Evolutionary conservation across 305 asterid genomes (phyloP), one percentile per base, ranked within the genome.

Genomic region (Andrographis paniculata): DNA sequence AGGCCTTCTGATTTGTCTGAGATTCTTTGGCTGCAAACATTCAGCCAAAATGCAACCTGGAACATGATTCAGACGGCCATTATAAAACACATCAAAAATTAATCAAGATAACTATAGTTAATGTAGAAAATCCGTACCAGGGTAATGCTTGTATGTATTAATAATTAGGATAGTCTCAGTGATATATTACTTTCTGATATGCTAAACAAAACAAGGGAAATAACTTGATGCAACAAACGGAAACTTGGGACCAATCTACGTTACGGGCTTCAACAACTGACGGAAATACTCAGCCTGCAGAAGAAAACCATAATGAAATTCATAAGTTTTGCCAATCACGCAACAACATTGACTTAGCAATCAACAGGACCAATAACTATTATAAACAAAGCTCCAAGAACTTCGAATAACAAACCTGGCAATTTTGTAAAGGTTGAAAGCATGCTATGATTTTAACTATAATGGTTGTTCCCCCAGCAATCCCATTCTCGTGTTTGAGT

Each of bases 221-320:
- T 49, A 33, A 28, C 9, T 33, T 60, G 75, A 60, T 53, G 31
- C 31, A 51, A 55, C 57, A 15, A 20, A 50, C 44, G 70, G 45
- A 61, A 58, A 35, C 37, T 50, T 15, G 50, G 57, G 45, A 60
- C 14, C 45, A 58, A 48, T 52, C 86, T 80, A 80, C 82, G 82
- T 80, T 31, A 80, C 82, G 42, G 91, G 91, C 54, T 80, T 80
- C 60, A 80, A 75, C 71, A 80, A 64, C 10, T 76, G 85, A 42
- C 91, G 85, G 55, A 80, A 80, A 63, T 80, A 80, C 51, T 80
- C 85, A 44, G 91, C 85, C 91, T 79, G 79, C 9, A 46, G 45
- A 37, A 52, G 65, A 62, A 47, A 24, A 64, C 14, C 35, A 28
- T 52, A 39, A 35, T 48, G 52, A 27, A 17, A 40, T n/a, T 39